Evolutionary conservation across 768 basidiomycete genomes (phyloP), one percentile per base, ranked within the genome.

Genomic region (Pisolithus orientalis): DNA sequence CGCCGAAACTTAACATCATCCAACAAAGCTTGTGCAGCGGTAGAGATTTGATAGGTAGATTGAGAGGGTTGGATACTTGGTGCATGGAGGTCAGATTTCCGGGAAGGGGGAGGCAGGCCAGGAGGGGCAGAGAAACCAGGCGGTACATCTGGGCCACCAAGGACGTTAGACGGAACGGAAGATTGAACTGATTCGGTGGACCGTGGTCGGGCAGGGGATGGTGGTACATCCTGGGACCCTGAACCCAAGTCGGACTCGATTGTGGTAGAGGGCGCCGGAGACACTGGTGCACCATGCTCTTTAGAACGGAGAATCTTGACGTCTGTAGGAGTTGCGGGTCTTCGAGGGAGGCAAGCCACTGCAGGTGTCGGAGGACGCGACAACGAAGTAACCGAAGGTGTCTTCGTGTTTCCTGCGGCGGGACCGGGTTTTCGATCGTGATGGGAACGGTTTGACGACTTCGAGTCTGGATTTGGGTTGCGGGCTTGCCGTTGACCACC

Each of bases 1-100:
- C 90, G 78, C 32, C 90, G 75, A 21, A 81, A 81, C 62, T 82
- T 85, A 38, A 94, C 80, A 58, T 94, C 92, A 52, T 93, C 89
- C 44, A 94, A 73, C 44, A 94, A 75, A 1, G 87, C 89, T 56
- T 85, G 85, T 2, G 89, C 90, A 38, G 90, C 87, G 14, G 76
- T 87, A 0, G 92, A 93, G 75, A 93, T 89, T 61, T 93, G 90
- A 66, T 94, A 94, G 5, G 79, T 80, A 27, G 66, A 59, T 25
- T 58, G 84, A 69, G 56, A 78, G 61, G 52, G 78, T 46, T 59
- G 80, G 28, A 66, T 63, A 39, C 62, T 62, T 17, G 58, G 79
- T 74, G 60, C 78, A 76, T 29, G 80, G 76, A 16, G 78, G 75
- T 76, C 80, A 45, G 66, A 63, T 54, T 76, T 80, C 51, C 78